Percentiles rank a stretch among this genome's conserved stretches.
Evolutionary conservation across 2,329 filamentous ascomycete species (phyloP).

Genomic region (Sarocladiaceae sp.): DNA sequence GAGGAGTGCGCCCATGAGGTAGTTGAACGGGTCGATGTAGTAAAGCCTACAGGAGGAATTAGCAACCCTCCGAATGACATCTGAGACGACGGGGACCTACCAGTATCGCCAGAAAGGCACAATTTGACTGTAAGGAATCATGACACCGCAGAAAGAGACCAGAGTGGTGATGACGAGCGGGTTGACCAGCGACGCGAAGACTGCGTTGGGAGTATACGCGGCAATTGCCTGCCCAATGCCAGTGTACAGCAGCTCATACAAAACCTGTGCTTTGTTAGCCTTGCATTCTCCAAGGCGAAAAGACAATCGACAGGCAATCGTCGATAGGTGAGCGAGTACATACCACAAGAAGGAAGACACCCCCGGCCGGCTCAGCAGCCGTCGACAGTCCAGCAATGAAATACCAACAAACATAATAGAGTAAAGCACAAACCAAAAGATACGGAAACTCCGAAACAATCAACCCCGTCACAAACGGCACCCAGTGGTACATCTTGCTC

Average conservation of each 20-base stretch:
- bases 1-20: constrained; percentile 46
- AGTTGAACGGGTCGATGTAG: constrained; percentile 52
- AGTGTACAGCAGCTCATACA: constrained; percentile 37
- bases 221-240: constrained; percentile 39
- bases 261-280: constrained; percentile 60
- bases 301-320: too few species aligned
- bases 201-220: constrained; percentile 45
- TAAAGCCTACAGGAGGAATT: constrained; percentile 6
- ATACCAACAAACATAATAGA: constrained; percentile 62
- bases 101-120: constrained; percentile 60
- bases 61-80: constrained; percentile 18
- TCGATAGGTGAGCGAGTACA: constrained; percentile 28
- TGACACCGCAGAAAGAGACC: constrained; percentile 65
- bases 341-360: neutral
- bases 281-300: constrained; percentile 65
- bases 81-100: constrained; percentile 37
- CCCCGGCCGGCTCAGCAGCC: neutral
- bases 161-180: constrained; percentile 36
- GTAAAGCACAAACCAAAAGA: constrained; percentile 54
- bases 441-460: constrained; percentile 65
- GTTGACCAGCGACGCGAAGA: constrained; percentile 44
- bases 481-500: constrained; percentile 62
- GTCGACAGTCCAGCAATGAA: constrained; percentile 53
- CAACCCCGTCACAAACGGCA: constrained; percentile 60
- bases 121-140: constrained; percentile 58